Evolutionary conservation across 371 early-diverging fungal species (phyloP), one percentile per base, ranked within the genome.

Genomic region (Umbelopsis sp.): DNA sequence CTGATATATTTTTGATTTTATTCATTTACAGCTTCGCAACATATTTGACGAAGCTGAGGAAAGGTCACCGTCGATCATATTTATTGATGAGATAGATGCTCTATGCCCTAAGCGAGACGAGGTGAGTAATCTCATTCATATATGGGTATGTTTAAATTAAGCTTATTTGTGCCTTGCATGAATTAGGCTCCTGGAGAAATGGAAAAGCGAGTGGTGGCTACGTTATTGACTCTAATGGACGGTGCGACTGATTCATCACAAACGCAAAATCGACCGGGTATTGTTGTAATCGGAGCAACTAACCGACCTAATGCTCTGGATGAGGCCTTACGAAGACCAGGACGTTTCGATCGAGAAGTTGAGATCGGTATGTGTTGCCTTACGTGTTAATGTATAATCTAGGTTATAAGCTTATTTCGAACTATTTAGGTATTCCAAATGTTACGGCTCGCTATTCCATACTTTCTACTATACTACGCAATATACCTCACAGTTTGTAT

Each of bases 61-160:
- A 22, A 87, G 87, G 25, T 88, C 93, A 18, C 99, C 99, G 1
- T 83, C 94, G 18, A 93, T 99, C 32, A 92, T 99, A 20, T 97
- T 99, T 76, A 96, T 99, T 68, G 99, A 99, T 76, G 99, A 99
- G 76, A 95, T 99, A 65, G 99, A 99, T 72, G 94, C 98, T 0
- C 83, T 99, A 0, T 96, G 97, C 73, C 95, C 98, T 0, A 92
- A 90, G 68, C 86, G 98, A n/a, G 94, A 95, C 52, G 89, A 91
- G 70, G 91, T 89, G 48, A 24, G 44, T 11, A 37, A 48, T 24
- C 41, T 67, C 37, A 62, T 50, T 4, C 41, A 5, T 41, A 41
- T 12, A 1, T 12, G 7, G 1, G 41, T 7, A 41, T 41, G 41
- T 41, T 5, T 41, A 2, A 41, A 12, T 12, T 7, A 41, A 41